phyloP scores from a whole-genome alignment of 2,329 filamentous ascomycete genomes.

The Cladophialophora exuberans region DNA sequence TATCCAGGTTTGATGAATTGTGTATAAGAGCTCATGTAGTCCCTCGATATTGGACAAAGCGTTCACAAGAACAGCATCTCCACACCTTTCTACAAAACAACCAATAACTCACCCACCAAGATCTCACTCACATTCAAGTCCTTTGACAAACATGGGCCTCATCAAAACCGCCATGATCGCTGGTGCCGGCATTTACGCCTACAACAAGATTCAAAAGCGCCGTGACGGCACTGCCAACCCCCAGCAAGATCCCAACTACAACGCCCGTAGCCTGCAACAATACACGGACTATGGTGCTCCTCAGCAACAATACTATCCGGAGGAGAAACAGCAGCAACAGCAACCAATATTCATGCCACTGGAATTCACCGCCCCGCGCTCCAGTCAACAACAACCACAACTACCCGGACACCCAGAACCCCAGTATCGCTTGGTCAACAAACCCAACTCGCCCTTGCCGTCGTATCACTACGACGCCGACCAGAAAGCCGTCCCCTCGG shows the following conservation, averaged over 20 bases:
- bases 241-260: neutral
- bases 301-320: neutral
- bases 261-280: constrained; percentile 6
- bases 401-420: neutral
- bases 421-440: constrained; percentile 5
- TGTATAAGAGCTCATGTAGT: no score
- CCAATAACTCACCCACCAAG: no score
- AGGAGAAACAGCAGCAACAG: neutral
- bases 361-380: constrained; percentile 13
- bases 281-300: constrained; percentile 6
- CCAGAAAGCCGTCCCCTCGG: neutral
- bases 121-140: no score
- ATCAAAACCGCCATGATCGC: constrained; percentile 22
- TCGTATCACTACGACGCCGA: neutral
- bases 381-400: neutral
- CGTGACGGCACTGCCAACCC: constrained; percentile 1
- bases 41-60: no score
- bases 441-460: constrained; percentile 11
- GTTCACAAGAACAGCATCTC: no score
- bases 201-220: constrained; percentile 11
- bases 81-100: no score
- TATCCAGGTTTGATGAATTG: no score
- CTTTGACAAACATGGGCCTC: constrained; percentile 22
- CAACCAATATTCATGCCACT: constrained; percentile 3
- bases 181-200: constrained; percentile 19